Conservation (phyloP, 768 basidiomycete species). For the Lactifluus volemus region DNA sequence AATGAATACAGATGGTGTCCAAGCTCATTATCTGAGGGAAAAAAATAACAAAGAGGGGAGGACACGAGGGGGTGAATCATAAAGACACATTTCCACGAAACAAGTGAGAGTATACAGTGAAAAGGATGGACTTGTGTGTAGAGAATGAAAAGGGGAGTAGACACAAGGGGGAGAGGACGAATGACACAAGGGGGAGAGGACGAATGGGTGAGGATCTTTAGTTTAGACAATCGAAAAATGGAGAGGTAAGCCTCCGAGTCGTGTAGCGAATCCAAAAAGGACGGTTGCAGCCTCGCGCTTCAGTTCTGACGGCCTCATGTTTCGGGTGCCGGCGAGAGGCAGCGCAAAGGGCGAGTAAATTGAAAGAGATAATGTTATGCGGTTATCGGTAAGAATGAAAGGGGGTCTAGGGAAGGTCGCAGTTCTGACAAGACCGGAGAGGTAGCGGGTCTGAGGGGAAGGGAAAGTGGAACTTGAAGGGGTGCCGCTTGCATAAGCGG, state of each 20-base stretch:
- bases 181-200: too few relatives aligned
- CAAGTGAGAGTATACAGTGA: too few relatives aligned
- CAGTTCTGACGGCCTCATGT: slow-evolving; percentile 14
- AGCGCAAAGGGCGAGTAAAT: background rate
- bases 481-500: background rate
- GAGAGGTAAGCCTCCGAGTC: too few relatives aligned
- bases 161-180: background rate
- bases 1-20: background rate
- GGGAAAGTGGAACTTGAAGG: background rate
- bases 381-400: slow-evolving; percentile 10
- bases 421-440: background rate
- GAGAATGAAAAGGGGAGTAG: background rate
- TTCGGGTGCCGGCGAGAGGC: slow-evolving; percentile 5
- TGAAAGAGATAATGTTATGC: background rate
- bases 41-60: background rate
- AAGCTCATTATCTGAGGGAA: background rate
- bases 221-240: too few relatives aligned
- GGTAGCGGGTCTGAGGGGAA: too few relatives aligned
- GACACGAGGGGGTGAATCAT: slow-evolving; percentile 12
- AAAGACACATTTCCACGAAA: background rate
- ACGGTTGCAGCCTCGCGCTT: slow-evolving; percentile 10
- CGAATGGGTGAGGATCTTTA: background rate
- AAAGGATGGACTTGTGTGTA: too few relatives aligned
- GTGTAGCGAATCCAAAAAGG: slow-evolving; percentile 12
- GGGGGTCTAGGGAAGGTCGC: background rate